phyloP scores from a whole-genome alignment of 1,284 basidiomycete genomes.

The Vanrija pseudolonga region DNA sequence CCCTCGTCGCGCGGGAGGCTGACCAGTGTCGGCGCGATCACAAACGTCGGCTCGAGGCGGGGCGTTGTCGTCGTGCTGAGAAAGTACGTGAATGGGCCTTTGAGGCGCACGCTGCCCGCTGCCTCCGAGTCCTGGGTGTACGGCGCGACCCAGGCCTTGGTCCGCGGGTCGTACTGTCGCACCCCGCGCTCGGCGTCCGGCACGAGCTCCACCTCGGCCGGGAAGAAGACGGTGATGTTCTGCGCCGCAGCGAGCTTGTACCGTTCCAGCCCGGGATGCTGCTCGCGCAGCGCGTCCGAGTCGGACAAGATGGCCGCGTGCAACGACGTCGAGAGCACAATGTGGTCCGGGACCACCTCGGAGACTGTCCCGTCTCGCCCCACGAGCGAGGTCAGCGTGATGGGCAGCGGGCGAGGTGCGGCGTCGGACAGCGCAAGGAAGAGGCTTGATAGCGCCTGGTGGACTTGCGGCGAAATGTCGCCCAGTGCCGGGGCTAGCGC shows the following conservation, averaged over 20 bases:
- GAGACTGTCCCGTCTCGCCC: constrained; percentile 56
- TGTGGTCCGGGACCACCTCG: constrained; percentile 58
- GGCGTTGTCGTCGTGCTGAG: constrained; percentile 75
- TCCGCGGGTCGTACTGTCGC: constrained; percentile 58
- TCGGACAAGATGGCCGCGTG: constrained; percentile 81
- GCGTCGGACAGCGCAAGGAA: constrained; percentile 50
- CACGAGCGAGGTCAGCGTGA: constrained; percentile 56
- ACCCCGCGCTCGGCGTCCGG: constrained; percentile 19
- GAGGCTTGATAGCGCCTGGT: constrained; percentile 12
- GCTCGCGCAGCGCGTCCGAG: constrained; percentile 67
- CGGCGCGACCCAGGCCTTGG: constrained; percentile 53
- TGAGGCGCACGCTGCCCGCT: constrained; percentile 17
- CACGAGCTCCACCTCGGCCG: constrained; percentile 58
- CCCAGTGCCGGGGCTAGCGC: not conserved
- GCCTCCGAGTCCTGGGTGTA: constrained; percentile 19
- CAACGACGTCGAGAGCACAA: constrained; percentile 59
- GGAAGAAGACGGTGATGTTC: constrained; percentile 72
- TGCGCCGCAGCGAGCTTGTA: constrained; percentile 77
- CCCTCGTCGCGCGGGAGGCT: constrained; percentile 32
- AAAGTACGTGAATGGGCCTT: constrained; percentile 83
- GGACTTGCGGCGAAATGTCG: not conserved
- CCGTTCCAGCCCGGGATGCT: constrained; percentile 72
- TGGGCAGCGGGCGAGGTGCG: constrained; percentile 54
- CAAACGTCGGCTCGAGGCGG: constrained; percentile 74
- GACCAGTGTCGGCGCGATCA: constrained; percentile 62